Percentiles rank a stretch among this genome's conserved stretches.
phyloP scores from a whole-genome alignment of 2,329 filamentous ascomycete genomes.

The Paraphaeosphaeria minitans region DNA sequence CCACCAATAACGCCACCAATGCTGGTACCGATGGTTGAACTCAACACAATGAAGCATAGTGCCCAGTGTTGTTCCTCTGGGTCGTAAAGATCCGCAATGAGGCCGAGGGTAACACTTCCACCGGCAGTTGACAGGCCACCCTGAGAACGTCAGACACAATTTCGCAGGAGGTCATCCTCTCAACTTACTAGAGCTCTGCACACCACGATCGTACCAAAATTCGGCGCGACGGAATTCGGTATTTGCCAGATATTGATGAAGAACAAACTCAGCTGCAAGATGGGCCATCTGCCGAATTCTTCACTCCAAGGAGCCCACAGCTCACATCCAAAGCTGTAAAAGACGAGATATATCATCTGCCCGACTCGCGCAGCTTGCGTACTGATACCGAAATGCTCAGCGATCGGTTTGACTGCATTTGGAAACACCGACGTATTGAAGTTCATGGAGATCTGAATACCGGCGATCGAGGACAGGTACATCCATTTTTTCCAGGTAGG shows the following conservation, averaged over 20 bases:
- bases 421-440: slow-evolving; percentile 61
- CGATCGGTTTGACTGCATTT: slow-evolving; percentile 56
- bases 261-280: slow-evolving; percentile 71
- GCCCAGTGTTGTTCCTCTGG: slow-evolving; percentile 64
- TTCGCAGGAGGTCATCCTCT: slow-evolving; percentile 52
- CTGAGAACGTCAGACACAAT: slow-evolving; percentile 60
- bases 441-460: slow-evolving; percentile 62
- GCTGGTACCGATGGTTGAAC: slow-evolving; percentile 68
- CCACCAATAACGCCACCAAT: slow-evolving; percentile 72
- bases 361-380: slow-evolving; percentile 29
- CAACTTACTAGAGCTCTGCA: slow-evolving; percentile 61
- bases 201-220: slow-evolving; percentile 69
- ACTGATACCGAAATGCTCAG: slow-evolving; percentile 62
- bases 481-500: slow-evolving; percentile 57
- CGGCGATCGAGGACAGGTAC: slow-evolving; percentile 58
- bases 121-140: slow-evolving; percentile 58
- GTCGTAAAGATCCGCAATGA: slow-evolving; percentile 66
- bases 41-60: slow-evolving; percentile 60
- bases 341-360: slow-evolving; percentile 64
- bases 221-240: slow-evolving; percentile 63
- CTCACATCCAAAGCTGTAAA: slow-evolving; percentile 85
- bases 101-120: slow-evolving; percentile 66
- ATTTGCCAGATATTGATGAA: slow-evolving; percentile 77
- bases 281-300: slow-evolving; percentile 75
- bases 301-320: slow-evolving; percentile 82